A percentile compares a stretch with the other conserved stretches of the same genome.
phyloP scores from a whole-genome alignment of 176 grass and related monocot genomes.

The Oryza longistaminata region DNA sequence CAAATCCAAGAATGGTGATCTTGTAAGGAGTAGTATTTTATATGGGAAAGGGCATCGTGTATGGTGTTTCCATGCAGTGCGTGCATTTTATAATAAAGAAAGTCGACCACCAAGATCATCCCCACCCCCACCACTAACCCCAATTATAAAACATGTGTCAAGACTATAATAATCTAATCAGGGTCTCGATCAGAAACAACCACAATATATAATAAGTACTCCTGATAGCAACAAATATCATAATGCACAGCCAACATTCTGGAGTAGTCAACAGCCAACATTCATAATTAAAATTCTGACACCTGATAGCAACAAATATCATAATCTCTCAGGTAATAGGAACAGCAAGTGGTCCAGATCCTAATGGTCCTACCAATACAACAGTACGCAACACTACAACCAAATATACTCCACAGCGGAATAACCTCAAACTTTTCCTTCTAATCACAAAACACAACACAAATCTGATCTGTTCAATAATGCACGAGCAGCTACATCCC shows the following conservation, averaged over 20 bases:
- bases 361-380: background rate
- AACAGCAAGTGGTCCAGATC: background rate
- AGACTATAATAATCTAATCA: background rate
- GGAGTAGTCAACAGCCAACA: background rate
- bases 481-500: background rate
- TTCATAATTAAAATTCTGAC: background rate
- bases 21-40: background rate
- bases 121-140: background rate
- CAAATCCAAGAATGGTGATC: background rate
- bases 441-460: background rate
- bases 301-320: background rate
- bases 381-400: background rate
- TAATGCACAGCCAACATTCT: background rate
- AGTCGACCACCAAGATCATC: background rate
- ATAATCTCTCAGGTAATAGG: conserved; percentile 3
- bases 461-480: background rate
- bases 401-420: background rate
- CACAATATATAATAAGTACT: too few relatives aligned
- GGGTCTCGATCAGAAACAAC: background rate
- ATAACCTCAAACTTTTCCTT: background rate
- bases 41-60: background rate
- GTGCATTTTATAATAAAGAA: background rate
- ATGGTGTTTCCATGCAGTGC: background rate
- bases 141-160: background rate
- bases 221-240: too few relatives aligned